Base-by-base conservation (phyloP, 2,329 filamentous ascomycete species). In the Aspergillus ruber region DNA sequence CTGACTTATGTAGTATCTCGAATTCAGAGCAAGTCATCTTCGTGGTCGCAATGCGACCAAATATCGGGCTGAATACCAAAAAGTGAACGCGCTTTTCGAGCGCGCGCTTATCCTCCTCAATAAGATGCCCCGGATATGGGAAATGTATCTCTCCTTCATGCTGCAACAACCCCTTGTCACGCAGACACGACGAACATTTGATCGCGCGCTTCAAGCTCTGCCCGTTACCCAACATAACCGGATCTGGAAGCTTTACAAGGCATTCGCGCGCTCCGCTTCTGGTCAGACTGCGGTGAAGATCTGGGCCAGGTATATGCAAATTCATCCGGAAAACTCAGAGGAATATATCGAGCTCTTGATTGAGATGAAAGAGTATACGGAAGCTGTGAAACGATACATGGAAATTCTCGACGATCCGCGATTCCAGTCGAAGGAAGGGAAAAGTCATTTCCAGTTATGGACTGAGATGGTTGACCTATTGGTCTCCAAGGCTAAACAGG, bases 61-160 rank as follows among this genome's bases (percentile, higher is more conserved):
- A 48, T 89, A 87, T 66, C 82, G 82, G 45, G 74, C 80, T 50
- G 90, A 98, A 63, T 97, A 86, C 70, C 80, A 84, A 63, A 98
- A 97, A 70, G 90, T 97, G 66, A 98, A 98, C 67, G 80, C 88
- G 46, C 81, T 97, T 36, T 98, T 95, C 66, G 93, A 98, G 72
- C 82, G 88, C 58, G 90, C 93, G 3, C 74, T 98, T 44, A 88
- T 96, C 49, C 78, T 98, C 36, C 80, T 98, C 52, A 96, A 98
- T 73, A 98, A 98, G 73, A 98, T 98, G 93, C 93, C 94, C 20
- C 82, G 83, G 56, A 93, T 98, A 64, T 98, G 93, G 94, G 90
- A 96, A 67, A 88, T 97, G 83, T 98, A 96, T 66, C 82, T 98
- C 52, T 80, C 80, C 43, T 97, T 98, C 64, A 76, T 98, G 49